Evolutionary conservation across 1,139 yeast genomes (phyloP).

Genomic region (Candida mesenterica): DNA sequence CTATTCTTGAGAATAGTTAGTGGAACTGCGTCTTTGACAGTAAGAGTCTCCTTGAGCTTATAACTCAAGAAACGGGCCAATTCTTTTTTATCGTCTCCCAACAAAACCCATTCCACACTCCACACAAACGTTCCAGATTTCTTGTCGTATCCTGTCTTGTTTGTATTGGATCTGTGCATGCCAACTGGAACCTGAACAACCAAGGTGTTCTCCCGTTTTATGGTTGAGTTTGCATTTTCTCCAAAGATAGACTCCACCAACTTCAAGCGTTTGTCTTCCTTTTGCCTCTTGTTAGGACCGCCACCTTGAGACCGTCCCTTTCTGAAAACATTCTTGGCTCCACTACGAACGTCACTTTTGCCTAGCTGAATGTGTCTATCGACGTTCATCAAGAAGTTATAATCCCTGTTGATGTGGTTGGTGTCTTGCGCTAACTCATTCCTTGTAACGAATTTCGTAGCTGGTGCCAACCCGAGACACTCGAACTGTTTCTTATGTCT

Average conservation of each 20-base stretch:
- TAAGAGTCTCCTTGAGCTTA: constrained; percentile 40
- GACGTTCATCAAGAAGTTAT: constrained; percentile 65
- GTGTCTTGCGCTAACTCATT: constrained; percentile 34
- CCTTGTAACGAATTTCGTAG: constrained; percentile 54
- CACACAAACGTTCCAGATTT: constrained; percentile 62
- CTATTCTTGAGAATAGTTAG: constrained; percentile 25
- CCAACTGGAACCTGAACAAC: constrained; percentile 62
- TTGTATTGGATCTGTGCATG: constrained; percentile 65
- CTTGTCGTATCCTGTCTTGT: constrained; percentile 75
- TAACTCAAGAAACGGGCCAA: constrained; percentile 41
- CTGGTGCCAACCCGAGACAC: constrained; percentile 70
- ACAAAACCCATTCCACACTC: constrained; percentile 74
- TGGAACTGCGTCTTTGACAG: constrained; percentile 41
- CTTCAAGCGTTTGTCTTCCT: constrained; percentile 26
- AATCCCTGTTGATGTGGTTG: constrained; percentile 70
- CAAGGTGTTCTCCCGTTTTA: constrained; percentile 39
- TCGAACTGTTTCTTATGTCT: constrained; percentile 60
- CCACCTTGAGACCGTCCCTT: constrained; percentile 3
- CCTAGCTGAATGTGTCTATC: constrained; percentile 57
- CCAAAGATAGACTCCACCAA: constrained; percentile 21
- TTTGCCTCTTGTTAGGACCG: constrained; percentile 25
- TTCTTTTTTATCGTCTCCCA: constrained; percentile 26
- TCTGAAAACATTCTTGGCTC: constrained; percentile 37
- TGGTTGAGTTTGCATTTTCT: constrained; percentile 25
- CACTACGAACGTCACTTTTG: constrained; percentile 45